Evolutionary conservation across 2,329 filamentous ascomycete species (phyloP).

Genomic region (Colletotrichum destructivum): DNA sequence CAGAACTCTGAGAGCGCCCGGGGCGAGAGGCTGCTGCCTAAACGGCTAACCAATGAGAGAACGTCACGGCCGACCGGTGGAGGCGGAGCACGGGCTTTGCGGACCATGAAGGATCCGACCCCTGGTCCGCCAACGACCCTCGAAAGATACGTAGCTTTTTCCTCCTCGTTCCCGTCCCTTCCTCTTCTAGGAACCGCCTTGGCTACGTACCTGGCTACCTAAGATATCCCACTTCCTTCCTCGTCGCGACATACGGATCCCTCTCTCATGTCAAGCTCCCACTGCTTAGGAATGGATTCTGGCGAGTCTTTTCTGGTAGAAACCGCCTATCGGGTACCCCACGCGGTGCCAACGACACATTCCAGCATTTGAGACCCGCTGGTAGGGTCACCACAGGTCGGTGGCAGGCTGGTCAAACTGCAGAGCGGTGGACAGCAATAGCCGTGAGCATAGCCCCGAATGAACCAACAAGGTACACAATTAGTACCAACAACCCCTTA

Average conservation of each 20-base stretch:
- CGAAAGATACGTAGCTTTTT: constrained; percentile 2
- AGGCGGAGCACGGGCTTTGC: constrained; percentile 47
- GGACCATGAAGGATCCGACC: constrained; percentile 35
- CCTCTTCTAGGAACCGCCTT: background rate
- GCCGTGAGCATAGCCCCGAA: constrained; percentile 31
- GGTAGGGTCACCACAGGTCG: constrained; percentile 31
- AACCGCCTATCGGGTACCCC: background rate
- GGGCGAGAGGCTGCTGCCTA: constrained; percentile 53
- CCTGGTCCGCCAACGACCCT: constrained; percentile 19
- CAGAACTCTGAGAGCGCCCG: constrained; percentile 43
- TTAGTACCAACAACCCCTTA: constrained; percentile 15
- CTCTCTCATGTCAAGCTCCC: background rate
- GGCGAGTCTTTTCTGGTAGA: background rate
- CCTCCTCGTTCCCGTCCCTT: background rate
- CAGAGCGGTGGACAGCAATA: constrained; percentile 18
- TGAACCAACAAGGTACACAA: constrained; percentile 20
- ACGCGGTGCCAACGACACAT: constrained; percentile 5
- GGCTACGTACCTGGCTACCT: no score
- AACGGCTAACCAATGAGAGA: constrained; percentile 43
- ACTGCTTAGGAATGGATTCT: constrained; percentile 9
- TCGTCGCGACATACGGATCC: no score
- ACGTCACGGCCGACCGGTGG: constrained; percentile 45
- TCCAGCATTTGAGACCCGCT: constrained; percentile 13
- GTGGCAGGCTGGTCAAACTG: constrained; percentile 24
- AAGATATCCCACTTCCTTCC: no score